Evolutionary conservation across 805 yeast genomes (phyloP).

Genomic region (Candida golubevii): DNA sequence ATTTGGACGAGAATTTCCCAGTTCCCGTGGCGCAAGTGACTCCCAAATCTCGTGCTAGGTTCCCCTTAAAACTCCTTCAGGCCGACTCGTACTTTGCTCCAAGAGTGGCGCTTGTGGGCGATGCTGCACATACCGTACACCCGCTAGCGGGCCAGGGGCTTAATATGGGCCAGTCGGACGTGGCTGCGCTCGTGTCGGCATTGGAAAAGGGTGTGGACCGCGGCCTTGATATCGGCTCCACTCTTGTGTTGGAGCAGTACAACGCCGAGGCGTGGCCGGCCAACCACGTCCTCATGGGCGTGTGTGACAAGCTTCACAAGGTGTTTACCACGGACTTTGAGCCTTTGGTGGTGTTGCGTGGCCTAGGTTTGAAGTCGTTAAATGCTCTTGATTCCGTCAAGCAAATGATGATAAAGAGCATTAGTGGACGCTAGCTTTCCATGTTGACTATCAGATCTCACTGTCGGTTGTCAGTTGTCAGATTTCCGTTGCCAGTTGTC

Average conservation of each 20-base stretch:
- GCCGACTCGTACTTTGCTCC: constrained; percentile 85
- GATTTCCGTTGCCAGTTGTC: too few species aligned
- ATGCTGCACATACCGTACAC: constrained; percentile 97
- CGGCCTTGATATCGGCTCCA: constrained; percentile 85
- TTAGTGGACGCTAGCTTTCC: constrained; percentile 24
- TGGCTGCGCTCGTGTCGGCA: constrained; percentile 61
- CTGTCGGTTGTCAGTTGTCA: too few species aligned
- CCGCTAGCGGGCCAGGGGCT: constrained; percentile 98
- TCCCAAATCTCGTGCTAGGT: constrained; percentile 55
- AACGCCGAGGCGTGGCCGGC: constrained; percentile 76
- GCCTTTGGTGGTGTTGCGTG: constrained; percentile 72
- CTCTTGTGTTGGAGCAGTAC: constrained; percentile 79
- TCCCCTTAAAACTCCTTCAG: constrained; percentile 84
- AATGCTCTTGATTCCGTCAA: constrained; percentile 64
- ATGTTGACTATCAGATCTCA: too few species aligned
- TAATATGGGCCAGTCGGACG: constrained; percentile 97
- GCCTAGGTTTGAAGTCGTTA: constrained; percentile 68
- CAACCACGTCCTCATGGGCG: constrained; percentile 78
- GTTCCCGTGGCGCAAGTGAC: constrained; percentile 47
- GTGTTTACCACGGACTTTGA: constrained; percentile 67
- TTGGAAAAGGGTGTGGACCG: constrained; percentile 66
- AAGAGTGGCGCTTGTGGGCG: constrained; percentile 91
- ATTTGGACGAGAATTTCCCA: constrained; percentile 62
- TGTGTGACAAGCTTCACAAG: constrained; percentile 89
- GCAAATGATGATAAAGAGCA: constrained; percentile 55